phyloP scores from a whole-genome alignment of 148 eudicot genomes.

The Cornus suecica region DNA sequence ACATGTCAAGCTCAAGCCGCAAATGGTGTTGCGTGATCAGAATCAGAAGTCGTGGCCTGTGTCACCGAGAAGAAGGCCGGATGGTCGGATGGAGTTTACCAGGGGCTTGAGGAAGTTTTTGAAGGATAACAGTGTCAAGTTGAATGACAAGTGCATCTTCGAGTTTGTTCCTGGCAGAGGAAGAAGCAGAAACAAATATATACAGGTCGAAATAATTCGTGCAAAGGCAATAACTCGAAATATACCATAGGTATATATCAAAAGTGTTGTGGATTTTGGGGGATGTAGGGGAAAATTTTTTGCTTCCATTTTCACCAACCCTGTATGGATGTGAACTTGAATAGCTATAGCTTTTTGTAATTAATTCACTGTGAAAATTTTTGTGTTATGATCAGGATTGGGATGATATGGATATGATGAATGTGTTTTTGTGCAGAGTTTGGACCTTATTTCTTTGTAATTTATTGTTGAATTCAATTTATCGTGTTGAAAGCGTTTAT shows the following conservation, averaged over 20 bases:
- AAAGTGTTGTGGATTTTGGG: not conserved
- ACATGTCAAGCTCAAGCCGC: conserved; percentile 1
- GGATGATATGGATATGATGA: no score
- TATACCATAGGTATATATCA: not conserved
- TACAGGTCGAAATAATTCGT: conserved; percentile 5
- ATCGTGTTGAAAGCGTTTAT: no score
- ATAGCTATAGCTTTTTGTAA: not conserved
- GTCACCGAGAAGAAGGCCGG: no score
- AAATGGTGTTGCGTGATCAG: not conserved
- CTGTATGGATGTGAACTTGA: not conserved
- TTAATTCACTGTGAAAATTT: no score
- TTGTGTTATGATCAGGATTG: no score
- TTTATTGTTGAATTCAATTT: no score
- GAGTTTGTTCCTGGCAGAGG: conserved; percentile 5
- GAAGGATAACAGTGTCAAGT: not conserved
- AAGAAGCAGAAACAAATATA: conserved; percentile 2
- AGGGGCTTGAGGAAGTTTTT: not conserved
- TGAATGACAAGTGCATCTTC: not conserved
- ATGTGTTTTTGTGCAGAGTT: no score
- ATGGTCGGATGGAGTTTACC: not conserved
- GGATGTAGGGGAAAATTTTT: not conserved
- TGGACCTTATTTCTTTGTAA: no score
- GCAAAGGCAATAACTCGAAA: not conserved
- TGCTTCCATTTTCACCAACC: not conserved
- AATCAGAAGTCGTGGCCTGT: conserved; percentile 11